Base-by-base conservation (phyloP, 2,329 filamentous ascomycete genomes). In the Dichotomopilus funicola region DNA sequence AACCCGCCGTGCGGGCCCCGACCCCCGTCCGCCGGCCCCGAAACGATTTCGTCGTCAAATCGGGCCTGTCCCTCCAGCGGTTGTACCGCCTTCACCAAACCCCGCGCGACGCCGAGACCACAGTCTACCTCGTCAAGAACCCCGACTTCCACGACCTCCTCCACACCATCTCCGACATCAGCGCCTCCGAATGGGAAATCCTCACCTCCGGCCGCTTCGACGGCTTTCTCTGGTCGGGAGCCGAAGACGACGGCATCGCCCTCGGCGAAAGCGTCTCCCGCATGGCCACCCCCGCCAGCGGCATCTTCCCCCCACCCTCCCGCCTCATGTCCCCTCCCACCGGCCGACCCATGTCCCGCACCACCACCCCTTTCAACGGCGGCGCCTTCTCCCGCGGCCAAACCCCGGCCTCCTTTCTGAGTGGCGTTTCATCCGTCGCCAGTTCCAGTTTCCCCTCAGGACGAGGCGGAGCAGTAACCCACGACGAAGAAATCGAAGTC, bases 171-270 rank as follows among this genome's bases (percentile, higher is more conserved):
- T 86, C 88, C 38, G 89, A 91, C 51, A 94, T 97, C 63, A 94
- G 87, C 67, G 82, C 85, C 47, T 88, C 89, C n/a, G 92, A 97
- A 71, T 97, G 92, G 92, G 92, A 96, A 60, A 95, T 97, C 54
- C 78, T 97, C 10, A 89, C 87, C 4, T 96, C 92, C 0, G 92
- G 92, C 34, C 87, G 92, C 34, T 97, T 97, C 65, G 91, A 96
- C 67, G 92, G 92, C 4, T 97, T 97, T 72, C 78, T 96, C 19
- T 95, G 92, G 83, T 95, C 90, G 45, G 92, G 92, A 27, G 90
- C 89, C 6, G 91, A 96, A 52, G 79, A 81, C 33, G 65, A 69
- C 33, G 60, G 64, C 35, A 62, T 66, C 62, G 54, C 72, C 59
- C 49, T 70, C 63, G 64, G 69, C 51, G 77, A 78, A n/a, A 66